Conservation (phyloP, 2,329 filamentous ascomycete species). For the Aspergillus fumigatus region DNA sequence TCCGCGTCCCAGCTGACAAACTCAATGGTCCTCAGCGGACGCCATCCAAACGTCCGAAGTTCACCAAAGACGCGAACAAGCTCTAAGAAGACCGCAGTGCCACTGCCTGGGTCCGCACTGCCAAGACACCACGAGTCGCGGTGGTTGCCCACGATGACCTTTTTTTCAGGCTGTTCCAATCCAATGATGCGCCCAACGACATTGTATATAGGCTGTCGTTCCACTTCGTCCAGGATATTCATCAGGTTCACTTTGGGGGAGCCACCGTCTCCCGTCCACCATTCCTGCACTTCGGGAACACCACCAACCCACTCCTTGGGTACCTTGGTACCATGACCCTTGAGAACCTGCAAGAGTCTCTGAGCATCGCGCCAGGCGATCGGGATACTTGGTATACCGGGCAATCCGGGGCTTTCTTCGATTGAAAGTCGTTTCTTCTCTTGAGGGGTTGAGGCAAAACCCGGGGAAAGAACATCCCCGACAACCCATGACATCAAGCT, state of each 20-base stretch:
- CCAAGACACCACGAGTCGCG: slow-evolving; percentile 91
- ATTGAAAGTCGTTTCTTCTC: slow-evolving; percentile 60
- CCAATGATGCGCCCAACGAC: slow-evolving; percentile 79
- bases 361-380: slow-evolving; percentile 87
- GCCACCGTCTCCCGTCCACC: slow-evolving; percentile 75
- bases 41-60: slow-evolving; percentile 73
- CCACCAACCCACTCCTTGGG: slow-evolving; percentile 70
- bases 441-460: slow-evolving; percentile 58
- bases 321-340: slow-evolving; percentile 67
- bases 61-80: slow-evolving; percentile 79
- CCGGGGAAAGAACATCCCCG: slow-evolving; percentile 89
- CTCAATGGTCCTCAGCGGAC: slow-evolving; percentile 87
- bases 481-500: slow-evolving; percentile 76
- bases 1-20: slow-evolving; percentile 96
- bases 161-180: slow-evolving; percentile 77
- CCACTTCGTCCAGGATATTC: slow-evolving; percentile 81
- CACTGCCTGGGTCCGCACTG: slow-evolving; percentile 77
- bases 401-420: slow-evolving; percentile 67
- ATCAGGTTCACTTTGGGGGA: slow-evolving; percentile 75
- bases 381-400: slow-evolving; percentile 83
- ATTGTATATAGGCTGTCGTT: slow-evolving; percentile 85
- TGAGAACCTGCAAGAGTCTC: slow-evolving; percentile 67
- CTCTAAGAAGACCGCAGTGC: slow-evolving; percentile 88
- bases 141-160: slow-evolving; percentile 86
- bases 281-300: slow-evolving; percentile 69